phyloP scores from a whole-genome alignment of 345 rosid genomes.

The Arabidopsis suecica region DNA sequence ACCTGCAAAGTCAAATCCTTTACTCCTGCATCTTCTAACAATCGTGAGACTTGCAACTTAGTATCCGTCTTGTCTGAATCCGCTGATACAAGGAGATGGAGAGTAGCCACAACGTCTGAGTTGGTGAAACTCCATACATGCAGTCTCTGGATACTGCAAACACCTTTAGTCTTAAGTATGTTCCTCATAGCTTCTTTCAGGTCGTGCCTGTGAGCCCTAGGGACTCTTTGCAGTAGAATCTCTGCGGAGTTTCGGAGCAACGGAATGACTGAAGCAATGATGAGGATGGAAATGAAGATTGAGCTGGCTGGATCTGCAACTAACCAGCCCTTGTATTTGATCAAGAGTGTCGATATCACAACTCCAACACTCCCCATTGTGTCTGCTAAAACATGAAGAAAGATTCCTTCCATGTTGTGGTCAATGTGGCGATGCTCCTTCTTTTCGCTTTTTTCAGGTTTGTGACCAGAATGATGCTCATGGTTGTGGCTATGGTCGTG shows the following conservation, averaged over 20 bases:
- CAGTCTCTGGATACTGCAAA: conserved; percentile 66
- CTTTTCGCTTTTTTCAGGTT: not conserved
- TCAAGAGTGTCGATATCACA: conserved; percentile 88
- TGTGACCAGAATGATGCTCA: conserved; percentile 38
- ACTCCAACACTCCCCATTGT: conserved; percentile 99
- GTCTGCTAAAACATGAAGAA: conserved; percentile 93
- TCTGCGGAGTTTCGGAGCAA: conserved; percentile 92
- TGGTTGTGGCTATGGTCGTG: conserved; percentile 6
- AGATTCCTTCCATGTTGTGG: conserved; percentile 99
- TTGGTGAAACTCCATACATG: conserved; percentile 94
- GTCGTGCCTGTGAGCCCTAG: conserved; percentile 72
- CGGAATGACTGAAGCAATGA: conserved; percentile 88
- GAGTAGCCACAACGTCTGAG: conserved; percentile 79
- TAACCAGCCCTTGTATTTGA: conserved; percentile 98
- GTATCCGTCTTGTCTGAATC: conserved; percentile 64
- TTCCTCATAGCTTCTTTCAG: conserved; percentile 59
- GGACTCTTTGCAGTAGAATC: conserved; percentile 84
- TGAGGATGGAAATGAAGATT: conserved; percentile 84
- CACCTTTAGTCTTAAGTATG: conserved; percentile 61
- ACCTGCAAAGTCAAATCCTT: conserved; percentile 87
- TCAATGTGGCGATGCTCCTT: conserved; percentile 72
- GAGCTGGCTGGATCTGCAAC: conserved; percentile 98
- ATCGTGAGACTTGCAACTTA: conserved; percentile 60
- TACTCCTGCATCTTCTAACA: conserved; percentile 77
- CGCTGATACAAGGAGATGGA: conserved; percentile 71